phyloP scores from a whole-genome alignment of 139 green algal genomes.

The Tetraselmis chui region DNA sequence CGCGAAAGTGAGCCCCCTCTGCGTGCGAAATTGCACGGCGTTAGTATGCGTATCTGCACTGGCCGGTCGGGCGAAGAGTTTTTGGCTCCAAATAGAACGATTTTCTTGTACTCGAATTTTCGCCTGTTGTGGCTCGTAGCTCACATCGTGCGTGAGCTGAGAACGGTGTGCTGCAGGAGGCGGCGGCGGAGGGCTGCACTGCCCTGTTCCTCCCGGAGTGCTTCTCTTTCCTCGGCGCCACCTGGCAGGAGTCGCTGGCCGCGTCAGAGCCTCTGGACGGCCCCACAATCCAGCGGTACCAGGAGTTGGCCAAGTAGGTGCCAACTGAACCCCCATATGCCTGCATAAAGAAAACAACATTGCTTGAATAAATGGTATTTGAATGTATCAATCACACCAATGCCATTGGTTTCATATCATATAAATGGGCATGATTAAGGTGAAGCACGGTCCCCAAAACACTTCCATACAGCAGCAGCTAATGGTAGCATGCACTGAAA shows the following conservation, averaged over 20 bases:
- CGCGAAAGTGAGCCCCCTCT: slow-evolving; percentile 26
- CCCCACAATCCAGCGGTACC: slow-evolving; percentile 65
- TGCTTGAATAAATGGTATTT: too few species aligned
- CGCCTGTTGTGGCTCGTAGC: slow-evolving; percentile 1
- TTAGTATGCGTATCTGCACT: neutral
- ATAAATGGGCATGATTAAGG: too few species aligned
- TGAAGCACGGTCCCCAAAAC: too few species aligned
- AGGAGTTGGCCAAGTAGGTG: slow-evolving; percentile 50
- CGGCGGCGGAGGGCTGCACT: slow-evolving; percentile 24
- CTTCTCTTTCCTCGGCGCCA: slow-evolving; percentile 79
- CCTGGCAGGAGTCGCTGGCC: slow-evolving; percentile 49
- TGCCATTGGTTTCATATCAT: too few species aligned
- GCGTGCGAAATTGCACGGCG: neutral
- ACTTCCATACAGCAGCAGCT: too few species aligned
- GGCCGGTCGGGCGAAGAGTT: neutral
- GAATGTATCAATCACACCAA: too few species aligned
- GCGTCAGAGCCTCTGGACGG: slow-evolving; percentile 68
- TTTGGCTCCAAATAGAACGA: neutral
- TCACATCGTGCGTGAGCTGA: neutral
- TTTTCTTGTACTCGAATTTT: neutral
- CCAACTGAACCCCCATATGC: too few species aligned
- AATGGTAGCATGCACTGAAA: too few species aligned
- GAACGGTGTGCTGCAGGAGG: slow-evolving; percentile 25
- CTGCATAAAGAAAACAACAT: too few species aligned
- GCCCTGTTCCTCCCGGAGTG: slow-evolving; percentile 95